Percentiles rank a stretch among this genome's conserved stretches.
Evolutionary conservation across 306 rosid species (phyloP).

Genomic region (Urtica urens): DNA sequence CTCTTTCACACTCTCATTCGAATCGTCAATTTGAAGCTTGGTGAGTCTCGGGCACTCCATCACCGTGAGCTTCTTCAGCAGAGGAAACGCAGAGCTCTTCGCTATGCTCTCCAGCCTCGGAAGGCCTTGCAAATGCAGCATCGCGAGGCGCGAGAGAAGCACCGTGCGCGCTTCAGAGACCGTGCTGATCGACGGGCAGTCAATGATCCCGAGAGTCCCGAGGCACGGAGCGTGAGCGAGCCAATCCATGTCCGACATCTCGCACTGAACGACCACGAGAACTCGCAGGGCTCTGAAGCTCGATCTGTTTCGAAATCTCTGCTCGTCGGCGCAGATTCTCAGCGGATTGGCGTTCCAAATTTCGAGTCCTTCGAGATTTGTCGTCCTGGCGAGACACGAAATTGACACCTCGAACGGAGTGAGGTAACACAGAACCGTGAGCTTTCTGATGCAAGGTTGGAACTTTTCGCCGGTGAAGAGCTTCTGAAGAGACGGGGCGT

Average conservation of each 20-base stretch:
- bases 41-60: conserved; percentile 3
- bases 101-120: conserved; percentile 5
- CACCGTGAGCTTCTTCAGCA: conserved; percentile 9
- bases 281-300: conserved; percentile 1
- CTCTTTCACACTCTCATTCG: conserved; percentile 3
- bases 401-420: not conserved
- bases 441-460: conserved; percentile 2
- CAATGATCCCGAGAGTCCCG: not conserved
- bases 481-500: not conserved
- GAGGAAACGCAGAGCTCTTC: conserved; percentile 1
- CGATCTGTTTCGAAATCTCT: not conserved
- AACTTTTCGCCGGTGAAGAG: not conserved
- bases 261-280: conserved; percentile 4
- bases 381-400: not conserved
- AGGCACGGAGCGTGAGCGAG: conserved; percentile 1
- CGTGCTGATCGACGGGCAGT: conserved; percentile 2
- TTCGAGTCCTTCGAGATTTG: not conserved
- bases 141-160: conserved; percentile 4
- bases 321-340: not conserved
- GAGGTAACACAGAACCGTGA: not conserved
- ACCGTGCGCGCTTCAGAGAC: not conserved
- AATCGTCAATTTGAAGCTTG: conserved; percentile 5
- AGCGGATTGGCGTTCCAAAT: conserved; percentile 8
- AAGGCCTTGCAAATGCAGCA: conserved; percentile 10
- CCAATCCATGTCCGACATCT: conserved; percentile 5